These are phyloP conservation scores for Alternaria arbusti DNA, from an alignment of 2,329 filamentous ascomycete species.

Conservation along the genomic window DNA sequence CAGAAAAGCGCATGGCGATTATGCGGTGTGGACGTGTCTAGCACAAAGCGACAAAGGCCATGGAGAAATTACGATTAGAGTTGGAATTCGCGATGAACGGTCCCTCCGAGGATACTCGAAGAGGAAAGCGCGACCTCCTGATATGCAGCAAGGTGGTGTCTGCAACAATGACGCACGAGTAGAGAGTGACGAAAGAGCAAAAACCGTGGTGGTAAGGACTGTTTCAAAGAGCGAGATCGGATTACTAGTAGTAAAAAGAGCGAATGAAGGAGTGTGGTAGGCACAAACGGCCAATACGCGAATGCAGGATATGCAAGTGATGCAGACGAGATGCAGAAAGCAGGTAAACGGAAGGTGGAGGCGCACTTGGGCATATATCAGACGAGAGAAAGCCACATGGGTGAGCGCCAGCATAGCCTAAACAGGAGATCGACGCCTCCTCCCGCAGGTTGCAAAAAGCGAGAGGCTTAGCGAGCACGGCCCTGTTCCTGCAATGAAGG, in stretches of 20 bases:
- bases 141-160: not conserved
- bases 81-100: not conserved
- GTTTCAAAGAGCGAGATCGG: slow-evolving; percentile 13
- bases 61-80: slow-evolving; percentile 30
- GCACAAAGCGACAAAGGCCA: slow-evolving; percentile 25
- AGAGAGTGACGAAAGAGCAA: slow-evolving; percentile 17
- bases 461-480: slow-evolving; percentile 29
- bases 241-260: slow-evolving; percentile 23
- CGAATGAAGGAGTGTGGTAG: slow-evolving; percentile 34
- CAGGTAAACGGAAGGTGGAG: not conserved
- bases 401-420: slow-evolving; percentile 16
- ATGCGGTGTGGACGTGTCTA: slow-evolving; percentile 12
- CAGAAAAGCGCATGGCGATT: slow-evolving; percentile 37
- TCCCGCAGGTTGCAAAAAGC: slow-evolving; percentile 25
- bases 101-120: slow-evolving; percentile 4
- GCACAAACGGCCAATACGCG: slow-evolving; percentile 9
- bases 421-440: slow-evolving; percentile 31
- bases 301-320: slow-evolving; percentile 25
- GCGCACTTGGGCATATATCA: slow-evolving; percentile 21
- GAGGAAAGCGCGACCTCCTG: slow-evolving; percentile 8
- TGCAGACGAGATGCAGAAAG: slow-evolving; percentile 33
- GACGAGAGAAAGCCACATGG: slow-evolving; percentile 24
- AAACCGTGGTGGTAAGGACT: slow-evolving; percentile 14
- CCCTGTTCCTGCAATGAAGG: slow-evolving; percentile 17
- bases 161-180: slow-evolving; percentile 17